phyloP scores from a whole-genome alignment of 129 eudicot genomes.

The Centaurea solstitialis region DNA sequence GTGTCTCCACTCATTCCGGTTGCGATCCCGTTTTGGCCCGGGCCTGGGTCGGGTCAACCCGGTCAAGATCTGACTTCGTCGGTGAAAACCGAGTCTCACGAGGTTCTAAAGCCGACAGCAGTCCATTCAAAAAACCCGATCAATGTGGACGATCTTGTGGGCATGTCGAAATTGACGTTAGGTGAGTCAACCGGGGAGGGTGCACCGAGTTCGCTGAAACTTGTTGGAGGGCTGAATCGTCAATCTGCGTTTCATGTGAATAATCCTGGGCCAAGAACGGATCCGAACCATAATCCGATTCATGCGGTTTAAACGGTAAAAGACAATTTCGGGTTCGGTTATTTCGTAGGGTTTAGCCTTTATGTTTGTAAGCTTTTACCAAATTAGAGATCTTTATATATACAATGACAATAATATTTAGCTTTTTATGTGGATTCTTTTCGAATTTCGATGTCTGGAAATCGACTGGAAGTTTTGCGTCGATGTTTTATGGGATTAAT shows the following conservation, averaged over 20 bases:
- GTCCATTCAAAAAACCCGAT: slow-evolving; percentile 86
- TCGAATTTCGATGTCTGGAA: neutral
- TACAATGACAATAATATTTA: slow-evolving; percentile 47
- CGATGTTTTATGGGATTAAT: neutral
- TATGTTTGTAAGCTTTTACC: slow-evolving; percentile 22
- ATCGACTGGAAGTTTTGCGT: neutral
- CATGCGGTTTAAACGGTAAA: slow-evolving; percentile 58
- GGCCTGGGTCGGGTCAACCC: slow-evolving; percentile 45
- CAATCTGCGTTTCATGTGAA: slow-evolving; percentile 88
- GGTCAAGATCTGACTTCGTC: slow-evolving; percentile 39
- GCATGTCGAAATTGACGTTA: slow-evolving; percentile 81
- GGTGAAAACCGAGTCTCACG: slow-evolving; percentile 55
- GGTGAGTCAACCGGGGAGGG: slow-evolving; percentile 67
- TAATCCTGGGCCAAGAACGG: slow-evolving; percentile 49
- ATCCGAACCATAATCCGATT: slow-evolving; percentile 60
- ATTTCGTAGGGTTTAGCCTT: slow-evolving; percentile 24
- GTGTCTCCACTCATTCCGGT: slow-evolving; percentile 58
- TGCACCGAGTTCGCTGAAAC: slow-evolving; percentile 54
- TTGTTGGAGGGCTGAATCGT: slow-evolving; percentile 64
- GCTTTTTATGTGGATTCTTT: slow-evolving; percentile 24
- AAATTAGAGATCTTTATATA: slow-evolving; percentile 27
- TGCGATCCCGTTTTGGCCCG: slow-evolving; percentile 67
- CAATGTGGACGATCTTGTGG: slow-evolving; percentile 87
- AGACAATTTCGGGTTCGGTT: neutral
- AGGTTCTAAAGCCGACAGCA: slow-evolving; percentile 86